phyloP scores from a whole-genome alignment of 495 filamentous ascomycete genomes.

The Xylaria nigripes region DNA sequence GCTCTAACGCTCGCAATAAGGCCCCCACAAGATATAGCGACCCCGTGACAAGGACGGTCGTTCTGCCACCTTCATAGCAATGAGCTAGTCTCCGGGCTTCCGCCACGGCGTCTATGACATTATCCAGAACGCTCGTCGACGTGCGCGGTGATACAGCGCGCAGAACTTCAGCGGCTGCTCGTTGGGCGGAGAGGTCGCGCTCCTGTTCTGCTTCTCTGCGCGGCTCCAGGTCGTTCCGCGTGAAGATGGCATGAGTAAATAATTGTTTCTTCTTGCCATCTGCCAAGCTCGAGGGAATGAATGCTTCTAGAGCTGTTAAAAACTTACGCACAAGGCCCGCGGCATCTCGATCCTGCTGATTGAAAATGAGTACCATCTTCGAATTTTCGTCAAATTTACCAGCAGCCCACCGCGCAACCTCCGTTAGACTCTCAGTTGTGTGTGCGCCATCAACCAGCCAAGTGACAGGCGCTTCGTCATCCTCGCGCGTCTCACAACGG shows the following conservation, averaged over 20 bases:
- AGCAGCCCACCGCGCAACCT: constrained; percentile 67
- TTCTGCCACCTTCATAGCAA: constrained; percentile 7
- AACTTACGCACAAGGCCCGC: constrained; percentile 49
- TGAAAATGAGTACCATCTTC: constrained; percentile 66
- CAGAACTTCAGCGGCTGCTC: constrained; percentile 22
- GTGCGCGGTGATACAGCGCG: constrained; percentile 9
- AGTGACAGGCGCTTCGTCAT: constrained; percentile 36
- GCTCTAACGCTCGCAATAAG: constrained; percentile 65
- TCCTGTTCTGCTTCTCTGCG: constrained; percentile 12
- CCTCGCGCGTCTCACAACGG: constrained; percentile 61
- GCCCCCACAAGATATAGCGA: constrained; percentile 86
- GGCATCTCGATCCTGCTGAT: constrained; percentile 81
- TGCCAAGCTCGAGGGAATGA: neutral
- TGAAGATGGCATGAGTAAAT: constrained; percentile 35
- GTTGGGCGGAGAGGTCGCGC: constrained; percentile 31
- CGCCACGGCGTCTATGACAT: constrained; percentile 24
- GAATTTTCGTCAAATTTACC: constrained; percentile 21
- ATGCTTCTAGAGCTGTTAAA: constrained; percentile 15
- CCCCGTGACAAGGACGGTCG: constrained; percentile 58
- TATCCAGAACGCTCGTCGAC: constrained; percentile 15
- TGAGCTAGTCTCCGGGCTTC: constrained; percentile 10
- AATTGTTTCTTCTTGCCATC: neutral
- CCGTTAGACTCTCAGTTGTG: constrained; percentile 69
- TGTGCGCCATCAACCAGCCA: constrained; percentile 93
- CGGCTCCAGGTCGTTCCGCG: constrained; percentile 32